A percentile compares a stretch with the other conserved stretches of the same genome.
phyloP scores from a whole-genome alignment of 2,329 filamentous ascomycete genomes.

The Xylaria sp. region DNA sequence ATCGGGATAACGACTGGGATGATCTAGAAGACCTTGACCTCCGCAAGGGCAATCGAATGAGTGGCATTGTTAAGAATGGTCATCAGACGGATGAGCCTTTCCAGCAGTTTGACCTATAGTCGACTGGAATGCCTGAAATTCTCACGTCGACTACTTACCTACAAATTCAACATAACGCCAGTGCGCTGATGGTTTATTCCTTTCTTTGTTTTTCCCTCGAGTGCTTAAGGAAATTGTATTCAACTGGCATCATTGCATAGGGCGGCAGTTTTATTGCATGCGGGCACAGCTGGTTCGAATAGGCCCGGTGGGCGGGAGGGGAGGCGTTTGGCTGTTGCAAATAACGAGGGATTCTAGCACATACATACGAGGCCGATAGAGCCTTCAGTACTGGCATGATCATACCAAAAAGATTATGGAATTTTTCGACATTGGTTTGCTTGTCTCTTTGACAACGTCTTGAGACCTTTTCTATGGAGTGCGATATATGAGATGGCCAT shows the following conservation, averaged over 20 bases:
- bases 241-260: constrained; percentile 54
- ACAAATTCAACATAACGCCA: constrained; percentile 21
- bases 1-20: constrained; percentile 66
- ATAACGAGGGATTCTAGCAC: constrained; percentile 48
- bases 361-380: constrained; percentile 46
- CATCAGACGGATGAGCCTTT: constrained; percentile 68
- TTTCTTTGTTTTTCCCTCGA: constrained; percentile 39
- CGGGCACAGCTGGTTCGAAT: constrained; percentile 43
- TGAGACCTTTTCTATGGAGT: constrained; percentile 24
- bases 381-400: constrained; percentile 41
- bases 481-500: constrained; percentile 36
- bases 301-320: constrained; percentile 42
- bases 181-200: constrained; percentile 31
- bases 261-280: constrained; percentile 52
- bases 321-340: constrained; percentile 49
- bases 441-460: constrained; percentile 25
- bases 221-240: constrained; percentile 45
- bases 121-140: constrained; percentile 32
- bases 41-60: constrained; percentile 69
- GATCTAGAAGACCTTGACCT: constrained; percentile 66
- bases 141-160: constrained; percentile 20
- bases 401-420: constrained; percentile 37
- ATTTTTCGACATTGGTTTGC: constrained; percentile 28
- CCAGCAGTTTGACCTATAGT: constrained; percentile 71
- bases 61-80: constrained; percentile 68